A percentile compares a stretch with the other conserved stretches of the same genome.
Evolutionary conservation across 129 eudicot species (phyloP).

Genomic region (Escallonia rubra): DNA sequence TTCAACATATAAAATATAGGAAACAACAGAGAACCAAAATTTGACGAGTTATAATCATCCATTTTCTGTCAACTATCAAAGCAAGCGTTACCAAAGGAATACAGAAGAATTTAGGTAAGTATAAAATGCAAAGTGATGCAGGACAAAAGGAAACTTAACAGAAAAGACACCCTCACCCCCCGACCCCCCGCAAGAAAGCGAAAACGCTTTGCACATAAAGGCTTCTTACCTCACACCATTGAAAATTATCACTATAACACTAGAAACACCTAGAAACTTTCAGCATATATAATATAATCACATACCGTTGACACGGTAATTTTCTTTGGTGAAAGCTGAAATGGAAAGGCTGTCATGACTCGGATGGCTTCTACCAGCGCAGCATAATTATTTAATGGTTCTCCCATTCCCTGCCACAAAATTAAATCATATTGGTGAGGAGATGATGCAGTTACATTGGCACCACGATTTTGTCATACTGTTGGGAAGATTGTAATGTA

Average conservation of each 20-base stretch:
- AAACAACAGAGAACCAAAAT: neutral
- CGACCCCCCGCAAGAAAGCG: no score
- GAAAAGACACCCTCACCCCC: no score
- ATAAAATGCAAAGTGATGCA: no score
- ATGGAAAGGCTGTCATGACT: conserved; percentile 80
- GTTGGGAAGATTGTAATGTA: neutral
- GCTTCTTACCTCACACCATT: no score
- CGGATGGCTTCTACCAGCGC: conserved; percentile 79
- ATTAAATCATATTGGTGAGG: neutral
- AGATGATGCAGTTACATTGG: neutral
- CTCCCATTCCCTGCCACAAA: conserved; percentile 92
- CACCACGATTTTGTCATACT: neutral
- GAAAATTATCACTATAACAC: no score
- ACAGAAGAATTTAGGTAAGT: no score
- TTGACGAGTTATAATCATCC: no score
- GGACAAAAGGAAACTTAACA: no score
- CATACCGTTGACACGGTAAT: conserved; percentile 92
- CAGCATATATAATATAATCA: conserved; percentile 4
- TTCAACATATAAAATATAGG: neutral
- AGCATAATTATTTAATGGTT: conserved; percentile 84
- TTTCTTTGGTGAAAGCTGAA: conserved; percentile 80
- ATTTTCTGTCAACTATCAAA: no score
- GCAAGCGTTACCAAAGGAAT: no score
- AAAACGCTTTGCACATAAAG: no score
- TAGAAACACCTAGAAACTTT: neutral